Evolutionary conservation across 352 stramenopile species (phyloP).

Genomic region (Hyaloperonospora arabidopsidis): DNA sequence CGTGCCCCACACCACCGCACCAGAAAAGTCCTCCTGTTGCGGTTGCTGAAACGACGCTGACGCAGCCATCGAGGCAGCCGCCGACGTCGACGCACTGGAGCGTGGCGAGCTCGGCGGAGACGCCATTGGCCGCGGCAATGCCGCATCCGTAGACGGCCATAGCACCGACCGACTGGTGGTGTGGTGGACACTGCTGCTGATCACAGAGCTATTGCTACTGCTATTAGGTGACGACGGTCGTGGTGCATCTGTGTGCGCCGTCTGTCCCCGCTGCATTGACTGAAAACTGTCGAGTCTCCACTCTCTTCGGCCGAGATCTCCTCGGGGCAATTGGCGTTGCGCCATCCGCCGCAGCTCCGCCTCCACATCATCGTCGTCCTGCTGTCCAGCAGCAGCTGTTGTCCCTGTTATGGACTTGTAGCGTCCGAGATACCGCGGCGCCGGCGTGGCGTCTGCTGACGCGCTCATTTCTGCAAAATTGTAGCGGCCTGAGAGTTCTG

Average conservation of each 20-base stretch:
- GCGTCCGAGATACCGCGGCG: slow-evolving; percentile 67
- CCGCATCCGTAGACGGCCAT: slow-evolving; percentile 8
- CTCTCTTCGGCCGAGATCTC: slow-evolving; percentile 67
- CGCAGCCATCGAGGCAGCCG: slow-evolving; percentile 21
- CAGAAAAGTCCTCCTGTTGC: slow-evolving; percentile 52
- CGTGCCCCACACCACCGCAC: slow-evolving; percentile 90
- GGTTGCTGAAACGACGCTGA: slow-evolving; percentile 28
- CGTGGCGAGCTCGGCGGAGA: slow-evolving; percentile 61
- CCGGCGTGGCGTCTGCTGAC: slow-evolving; percentile 69
- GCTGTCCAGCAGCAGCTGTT: slow-evolving; percentile 3
- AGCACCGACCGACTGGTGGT: slow-evolving; percentile 17
- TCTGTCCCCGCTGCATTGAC: slow-evolving; percentile 15
- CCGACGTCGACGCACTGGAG: slow-evolving; percentile 45
- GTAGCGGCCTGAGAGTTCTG: slow-evolving; percentile 52
- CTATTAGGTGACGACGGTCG: slow-evolving; percentile 32
- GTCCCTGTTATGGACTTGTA: slow-evolving; percentile 21
- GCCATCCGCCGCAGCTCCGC: slow-evolving; percentile 69
- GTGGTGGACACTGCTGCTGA: slow-evolving; percentile 22
- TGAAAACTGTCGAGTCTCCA: slow-evolving; percentile 65
- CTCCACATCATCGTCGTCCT: slow-evolving; percentile 62
- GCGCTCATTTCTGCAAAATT: slow-evolving; percentile 74
- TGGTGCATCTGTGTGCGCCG: slow-evolving; percentile 10
- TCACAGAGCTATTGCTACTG: slow-evolving; percentile 32
- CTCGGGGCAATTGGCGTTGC: slow-evolving; percentile 65
- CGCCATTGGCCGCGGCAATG: slow-evolving; percentile 44